Percentiles rank a stretch among this genome's conserved stretches.
These are phyloP conservation scores for Neoboletus subvelutipes DNA, from an alignment of 768 basidiomycete species.

Conservation along the genomic window DNA sequence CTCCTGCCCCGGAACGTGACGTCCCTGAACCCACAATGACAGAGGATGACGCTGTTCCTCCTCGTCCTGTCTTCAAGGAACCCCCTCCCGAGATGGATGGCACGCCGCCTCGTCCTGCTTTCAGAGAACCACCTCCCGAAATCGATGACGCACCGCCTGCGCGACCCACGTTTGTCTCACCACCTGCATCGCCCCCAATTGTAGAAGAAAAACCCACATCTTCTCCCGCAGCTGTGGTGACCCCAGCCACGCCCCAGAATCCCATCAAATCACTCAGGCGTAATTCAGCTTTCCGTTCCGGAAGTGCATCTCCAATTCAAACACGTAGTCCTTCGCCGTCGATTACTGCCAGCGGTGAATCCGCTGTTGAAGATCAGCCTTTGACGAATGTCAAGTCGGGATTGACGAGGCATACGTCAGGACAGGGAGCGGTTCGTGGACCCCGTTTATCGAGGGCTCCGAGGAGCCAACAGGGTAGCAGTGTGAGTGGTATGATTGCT, in stretches of 20 bases:
- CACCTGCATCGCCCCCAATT: constrained; percentile 26
- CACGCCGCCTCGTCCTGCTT: constrained; percentile 42
- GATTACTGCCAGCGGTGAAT: constrained; percentile 24
- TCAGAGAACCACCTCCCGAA: constrained; percentile 67
- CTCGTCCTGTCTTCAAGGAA: constrained; percentile 57
- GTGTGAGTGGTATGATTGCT: constrained; percentile 55
- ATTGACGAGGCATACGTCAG: constrained; percentile 50
- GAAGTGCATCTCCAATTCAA: constrained; percentile 33
- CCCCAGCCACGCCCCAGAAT: constrained; percentile 52
- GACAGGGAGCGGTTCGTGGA: constrained; percentile 43
- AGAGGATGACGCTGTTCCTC: constrained; percentile 21
- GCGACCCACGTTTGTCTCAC: constrained; percentile 20
- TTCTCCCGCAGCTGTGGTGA: constrained; percentile 37
- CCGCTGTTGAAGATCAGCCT: constrained; percentile 32
- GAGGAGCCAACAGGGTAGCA: constrained; percentile 40
- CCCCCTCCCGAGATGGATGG: constrained; percentile 48
- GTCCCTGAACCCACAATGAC: constrained; percentile 2
- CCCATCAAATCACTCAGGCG: constrained; percentile 44
- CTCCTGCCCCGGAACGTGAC: not conserved
- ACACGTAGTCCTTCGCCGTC: constrained; percentile 47
- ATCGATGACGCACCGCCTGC: constrained; percentile 37
- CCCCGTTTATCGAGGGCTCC: constrained; percentile 51
- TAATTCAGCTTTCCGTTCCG: constrained; percentile 34
- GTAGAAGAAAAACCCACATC: constrained; percentile 24
- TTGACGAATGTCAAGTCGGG: constrained; percentile 34